Conservation (phyloP, 495 filamentous ascomycete genomes). For the Xylona heveae region DNA sequence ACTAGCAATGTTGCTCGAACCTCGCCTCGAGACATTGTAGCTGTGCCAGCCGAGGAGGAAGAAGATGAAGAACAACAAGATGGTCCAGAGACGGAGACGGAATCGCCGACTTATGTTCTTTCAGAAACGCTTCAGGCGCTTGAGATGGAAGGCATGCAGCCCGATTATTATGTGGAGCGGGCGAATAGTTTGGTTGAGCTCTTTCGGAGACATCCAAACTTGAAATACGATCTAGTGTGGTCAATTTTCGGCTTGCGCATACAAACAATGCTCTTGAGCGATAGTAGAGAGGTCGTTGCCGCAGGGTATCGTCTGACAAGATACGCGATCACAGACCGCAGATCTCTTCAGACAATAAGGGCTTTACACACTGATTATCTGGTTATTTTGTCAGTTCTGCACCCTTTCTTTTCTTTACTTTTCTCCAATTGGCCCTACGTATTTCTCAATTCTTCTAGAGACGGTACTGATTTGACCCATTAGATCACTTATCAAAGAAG, state of each 20-base stretch:
- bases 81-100: conserved; percentile 46
- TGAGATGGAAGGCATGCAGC: conserved; percentile 65
- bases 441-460: neutral
- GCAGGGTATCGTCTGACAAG: conserved; percentile 83
- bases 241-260: conserved; percentile 79
- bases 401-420: neutral
- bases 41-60: conserved; percentile 25
- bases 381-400: conserved; percentile 40
- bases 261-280: conserved; percentile 85
- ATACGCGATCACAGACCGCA: conserved; percentile 82
- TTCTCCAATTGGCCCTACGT: neutral
- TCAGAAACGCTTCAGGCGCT: conserved; percentile 73
- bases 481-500: conserved; percentile 76
- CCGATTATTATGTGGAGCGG: conserved; percentile 84
- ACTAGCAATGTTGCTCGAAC: conserved; percentile 37
- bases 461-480: conserved; percentile 2
- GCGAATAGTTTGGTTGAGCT: conserved; percentile 82
- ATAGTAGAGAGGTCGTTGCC: conserved; percentile 86
- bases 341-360: conserved; percentile 74
- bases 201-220: conserved; percentile 75
- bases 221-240: conserved; percentile 94
- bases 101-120: conserved; percentile 79
- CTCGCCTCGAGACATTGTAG: conserved; percentile 31
- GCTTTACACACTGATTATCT: conserved; percentile 76
- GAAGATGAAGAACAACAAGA: conserved; percentile 14